A percentile compares a stretch with the other conserved stretches of the same genome.
Evolutionary conservation across 164 flowering plant species (phyloP).

Genomic region (Berberis thunbergii): DNA sequence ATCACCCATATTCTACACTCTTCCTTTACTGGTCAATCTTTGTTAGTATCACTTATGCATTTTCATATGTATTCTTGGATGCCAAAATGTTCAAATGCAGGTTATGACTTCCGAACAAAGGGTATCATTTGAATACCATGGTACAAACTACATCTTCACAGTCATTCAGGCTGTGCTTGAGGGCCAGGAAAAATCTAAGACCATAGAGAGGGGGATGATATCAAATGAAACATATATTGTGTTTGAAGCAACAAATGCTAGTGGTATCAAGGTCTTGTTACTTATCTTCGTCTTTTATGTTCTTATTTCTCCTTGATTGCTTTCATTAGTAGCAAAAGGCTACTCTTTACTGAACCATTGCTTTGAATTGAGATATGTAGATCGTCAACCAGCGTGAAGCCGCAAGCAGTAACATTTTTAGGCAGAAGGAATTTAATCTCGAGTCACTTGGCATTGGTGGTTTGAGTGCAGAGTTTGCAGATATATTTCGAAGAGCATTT

Average conservation of each 20-base stretch:
- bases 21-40: neutral
- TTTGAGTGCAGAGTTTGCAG: conserved; percentile 86
- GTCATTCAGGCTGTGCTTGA: conserved; percentile 69
- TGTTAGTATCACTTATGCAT: neutral
- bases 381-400: conserved; percentile 92
- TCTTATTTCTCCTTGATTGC: neutral
- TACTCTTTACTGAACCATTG: neutral
- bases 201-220: conserved; percentile 69
- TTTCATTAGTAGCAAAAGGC: neutral
- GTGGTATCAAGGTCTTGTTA: conserved; percentile 71
- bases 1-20: neutral
- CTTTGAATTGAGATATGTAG: conserved; percentile 30
- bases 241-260: conserved; percentile 71
- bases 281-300: neutral
- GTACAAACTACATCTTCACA: conserved; percentile 65
- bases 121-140: conserved; percentile 87
- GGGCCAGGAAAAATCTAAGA: conserved; percentile 46
- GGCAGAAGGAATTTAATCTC: conserved; percentile 90
- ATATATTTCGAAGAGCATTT: conserved; percentile 98
- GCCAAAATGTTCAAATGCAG: conserved; percentile 28
- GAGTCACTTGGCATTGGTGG: conserved; percentile 92
- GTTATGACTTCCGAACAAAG: conserved; percentile 88
- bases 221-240: conserved; percentile 68
- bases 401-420: conserved; percentile 84
- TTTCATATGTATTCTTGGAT: neutral